A percentile compares a stretch with the other conserved stretches of the same genome.
Conservation (phyloP, 345 rosid species). For the Salix arbutifolia region DNA sequence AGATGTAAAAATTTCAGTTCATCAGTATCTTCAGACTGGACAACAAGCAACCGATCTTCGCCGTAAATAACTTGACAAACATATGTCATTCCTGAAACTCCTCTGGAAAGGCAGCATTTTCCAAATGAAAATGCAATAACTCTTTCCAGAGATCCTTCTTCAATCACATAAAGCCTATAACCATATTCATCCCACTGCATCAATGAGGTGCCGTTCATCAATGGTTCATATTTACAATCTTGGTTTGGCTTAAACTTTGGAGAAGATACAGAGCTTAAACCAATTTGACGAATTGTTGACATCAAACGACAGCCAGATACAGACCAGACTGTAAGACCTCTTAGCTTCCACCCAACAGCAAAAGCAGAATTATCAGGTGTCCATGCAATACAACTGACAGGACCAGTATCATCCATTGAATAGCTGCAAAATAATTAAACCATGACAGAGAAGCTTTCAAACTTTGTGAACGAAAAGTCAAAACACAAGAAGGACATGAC, state of each 20-base stretch:
- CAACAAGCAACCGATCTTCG: slow-evolving; percentile 91
- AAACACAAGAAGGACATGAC: not conserved
- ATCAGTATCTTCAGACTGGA: slow-evolving; percentile 92
- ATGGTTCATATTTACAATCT: slow-evolving; percentile 77
- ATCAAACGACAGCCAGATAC: slow-evolving; percentile 95
- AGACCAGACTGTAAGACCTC: slow-evolving; percentile 98
- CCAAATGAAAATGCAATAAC: slow-evolving; percentile 92
- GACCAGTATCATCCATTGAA: slow-evolving; percentile 84
- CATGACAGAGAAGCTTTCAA: slow-evolving; percentile 6
- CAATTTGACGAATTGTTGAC: slow-evolving; percentile 95
- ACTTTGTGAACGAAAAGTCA: not conserved
- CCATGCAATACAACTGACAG: slow-evolving; percentile 92
- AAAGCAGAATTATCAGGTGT: slow-evolving; percentile 97
- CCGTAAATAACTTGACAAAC: slow-evolving; percentile 93
- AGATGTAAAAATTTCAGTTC: slow-evolving; percentile 86
- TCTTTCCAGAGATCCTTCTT: slow-evolving; percentile 78
- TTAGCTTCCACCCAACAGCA: slow-evolving; percentile 96
- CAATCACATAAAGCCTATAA: slow-evolving; percentile 82
- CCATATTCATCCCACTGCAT: slow-evolving; percentile 98
- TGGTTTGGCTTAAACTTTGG: slow-evolving; percentile 66
- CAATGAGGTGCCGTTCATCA: slow-evolving; percentile 79
- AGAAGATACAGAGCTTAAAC: slow-evolving; percentile 78
- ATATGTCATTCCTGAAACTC: slow-evolving; percentile 90
- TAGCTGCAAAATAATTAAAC: slow-evolving; percentile 51
- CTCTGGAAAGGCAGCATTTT: slow-evolving; percentile 89